A percentile compares a stretch with the other conserved stretches of the same genome.
Conservation (phyloP, 139 green algal species). For the Zygnema circumcarinatum region DNA sequence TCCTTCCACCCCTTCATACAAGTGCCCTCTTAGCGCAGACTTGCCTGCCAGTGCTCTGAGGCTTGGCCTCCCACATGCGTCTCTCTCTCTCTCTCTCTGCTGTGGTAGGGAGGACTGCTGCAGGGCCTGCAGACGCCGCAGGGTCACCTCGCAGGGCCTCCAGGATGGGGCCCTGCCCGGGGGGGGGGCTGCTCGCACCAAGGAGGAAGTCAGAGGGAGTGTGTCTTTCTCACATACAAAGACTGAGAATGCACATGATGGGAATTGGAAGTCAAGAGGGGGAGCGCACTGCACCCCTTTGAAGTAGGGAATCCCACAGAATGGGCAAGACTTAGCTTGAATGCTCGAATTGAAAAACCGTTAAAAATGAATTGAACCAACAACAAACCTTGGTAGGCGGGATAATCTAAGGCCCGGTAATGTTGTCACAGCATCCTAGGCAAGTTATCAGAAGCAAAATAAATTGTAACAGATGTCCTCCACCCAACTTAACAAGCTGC, state of each 20-base stretch:
- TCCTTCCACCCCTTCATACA: no score
- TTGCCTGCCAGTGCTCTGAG: constrained; percentile 1
- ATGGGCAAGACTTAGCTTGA: no score
- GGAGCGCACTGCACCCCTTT: not conserved
- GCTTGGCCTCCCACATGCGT: not conserved
- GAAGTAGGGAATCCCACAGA: not conserved
- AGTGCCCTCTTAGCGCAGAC: no score
- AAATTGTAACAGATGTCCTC: no score
- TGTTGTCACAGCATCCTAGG: no score
- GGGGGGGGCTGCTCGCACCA: not conserved
- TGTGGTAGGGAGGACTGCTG: not conserved
- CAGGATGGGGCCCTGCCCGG: constrained; percentile 8
- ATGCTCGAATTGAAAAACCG: no score
- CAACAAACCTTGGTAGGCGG: no score
- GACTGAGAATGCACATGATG: not conserved
- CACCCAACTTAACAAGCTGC: no score
- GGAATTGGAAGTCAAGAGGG: not conserved
- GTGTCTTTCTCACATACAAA: not conserved
- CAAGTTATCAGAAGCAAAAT: no score
- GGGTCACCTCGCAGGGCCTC: constrained; percentile 25
- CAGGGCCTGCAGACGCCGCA: not conserved
- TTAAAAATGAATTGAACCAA: no score
- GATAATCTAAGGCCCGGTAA: no score
- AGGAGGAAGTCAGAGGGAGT: constrained; percentile 6
- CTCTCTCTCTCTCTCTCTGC: not conserved